phyloP scores from a whole-genome alignment of 139 green algal genomes.

The Pseudopediastrum boryanum region DNA sequence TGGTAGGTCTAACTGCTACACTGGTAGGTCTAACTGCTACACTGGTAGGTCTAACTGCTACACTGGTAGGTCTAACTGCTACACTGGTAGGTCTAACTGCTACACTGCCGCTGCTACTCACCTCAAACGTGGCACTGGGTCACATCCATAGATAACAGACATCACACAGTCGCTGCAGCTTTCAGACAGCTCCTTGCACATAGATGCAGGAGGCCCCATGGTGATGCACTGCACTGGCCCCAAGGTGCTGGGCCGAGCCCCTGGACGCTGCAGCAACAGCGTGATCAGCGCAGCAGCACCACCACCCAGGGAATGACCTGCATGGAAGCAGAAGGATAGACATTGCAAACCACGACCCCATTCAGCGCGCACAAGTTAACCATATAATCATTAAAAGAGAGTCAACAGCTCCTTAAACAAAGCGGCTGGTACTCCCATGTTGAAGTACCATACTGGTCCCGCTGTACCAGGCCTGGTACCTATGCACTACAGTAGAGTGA shows the following conservation, averaged over 20 bases:
- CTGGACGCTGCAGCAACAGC: slow-evolving; percentile 54
- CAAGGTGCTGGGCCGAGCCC: background rate
- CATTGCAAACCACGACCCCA: too few relatives aligned
- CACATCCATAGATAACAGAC: slow-evolving; percentile 47
- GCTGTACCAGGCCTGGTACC: background rate
- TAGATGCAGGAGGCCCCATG: slow-evolving; percentile 46
- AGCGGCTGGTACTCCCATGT: background rate
- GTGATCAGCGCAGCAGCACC: slow-evolving; percentile 69
- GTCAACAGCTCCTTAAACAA: background rate
- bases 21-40: too few relatives aligned
- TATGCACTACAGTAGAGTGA: background rate
- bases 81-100: too few relatives aligned
- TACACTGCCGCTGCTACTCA: too few relatives aligned
- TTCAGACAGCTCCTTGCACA: slow-evolving; percentile 52
- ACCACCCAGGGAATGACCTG: slow-evolving; percentile 71
- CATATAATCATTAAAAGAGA: slow-evolving; percentile 1
- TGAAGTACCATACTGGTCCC: background rate
- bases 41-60: too few relatives aligned
- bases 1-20: too few relatives aligned
- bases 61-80: too few relatives aligned
- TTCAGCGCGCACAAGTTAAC: too few relatives aligned
- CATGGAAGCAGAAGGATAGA: background rate
- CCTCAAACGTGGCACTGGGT: slow-evolving; percentile 53
- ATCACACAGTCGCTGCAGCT: slow-evolving; percentile 47
- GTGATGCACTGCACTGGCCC: slow-evolving; percentile 38